Conservation (phyloP, 345 rosid genomes). For the Raphanus sativus region DNA sequence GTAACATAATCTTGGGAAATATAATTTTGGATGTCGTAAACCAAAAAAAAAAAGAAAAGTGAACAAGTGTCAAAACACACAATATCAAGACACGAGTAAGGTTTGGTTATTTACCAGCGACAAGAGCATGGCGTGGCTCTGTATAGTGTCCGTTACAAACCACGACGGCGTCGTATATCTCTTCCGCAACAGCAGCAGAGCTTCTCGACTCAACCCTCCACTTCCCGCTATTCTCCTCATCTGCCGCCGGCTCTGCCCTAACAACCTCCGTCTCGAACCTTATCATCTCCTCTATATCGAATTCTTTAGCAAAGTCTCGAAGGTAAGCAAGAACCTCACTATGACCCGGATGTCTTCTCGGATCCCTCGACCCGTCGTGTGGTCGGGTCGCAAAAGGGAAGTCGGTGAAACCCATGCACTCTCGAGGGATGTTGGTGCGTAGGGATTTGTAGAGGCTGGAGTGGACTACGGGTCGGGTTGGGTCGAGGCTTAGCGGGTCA, state of each 20-base stretch:
- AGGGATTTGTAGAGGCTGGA: slow-evolving; percentile 75
- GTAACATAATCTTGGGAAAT: background rate
- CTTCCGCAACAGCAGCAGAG: slow-evolving; percentile 22
- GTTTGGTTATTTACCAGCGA: slow-evolving; percentile 48
- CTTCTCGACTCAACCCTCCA: slow-evolving; percentile 62
- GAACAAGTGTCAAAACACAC: background rate
- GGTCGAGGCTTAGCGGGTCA: slow-evolving; percentile 72
- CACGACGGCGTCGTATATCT: slow-evolving; percentile 67
- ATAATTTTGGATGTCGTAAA: background rate
- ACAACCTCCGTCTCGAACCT: slow-evolving; percentile 68
- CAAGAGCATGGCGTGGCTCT: slow-evolving; percentile 66
- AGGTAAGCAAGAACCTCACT: slow-evolving; percentile 67
- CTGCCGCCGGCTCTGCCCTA: slow-evolving; percentile 22
- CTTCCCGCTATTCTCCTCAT: slow-evolving; percentile 36
- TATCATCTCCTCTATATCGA: slow-evolving; percentile 62
- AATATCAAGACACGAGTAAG: slow-evolving; percentile 8
- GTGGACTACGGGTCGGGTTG: slow-evolving; percentile 56
- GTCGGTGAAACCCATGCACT: slow-evolving; percentile 77
- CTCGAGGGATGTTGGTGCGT: slow-evolving; percentile 88
- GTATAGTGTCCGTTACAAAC: slow-evolving; percentile 79
- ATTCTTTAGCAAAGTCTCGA: slow-evolving; percentile 63
- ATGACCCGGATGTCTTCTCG: slow-evolving; percentile 77
- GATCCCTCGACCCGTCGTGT: slow-evolving; percentile 46
- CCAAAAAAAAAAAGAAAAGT: background rate
- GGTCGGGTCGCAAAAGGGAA: slow-evolving; percentile 60